These are phyloP conservation scores for Scleroderma citrinum DNA, from an alignment of 768 basidiomycete species.

Conservation along the genomic window DNA sequence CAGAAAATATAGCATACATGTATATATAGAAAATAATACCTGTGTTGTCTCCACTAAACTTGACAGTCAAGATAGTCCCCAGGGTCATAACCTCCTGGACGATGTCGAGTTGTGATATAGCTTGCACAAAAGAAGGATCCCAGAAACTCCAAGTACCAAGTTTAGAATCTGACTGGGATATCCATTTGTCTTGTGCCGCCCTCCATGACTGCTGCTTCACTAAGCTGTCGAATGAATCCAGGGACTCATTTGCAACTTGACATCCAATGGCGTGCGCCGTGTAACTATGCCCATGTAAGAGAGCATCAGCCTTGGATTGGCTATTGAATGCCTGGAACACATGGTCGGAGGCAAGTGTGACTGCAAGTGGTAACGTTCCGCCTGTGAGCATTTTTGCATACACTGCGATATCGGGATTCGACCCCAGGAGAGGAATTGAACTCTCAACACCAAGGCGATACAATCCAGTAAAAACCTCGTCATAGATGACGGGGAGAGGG, in stretches of 20 bases:
- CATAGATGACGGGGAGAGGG: conserved; percentile 87
- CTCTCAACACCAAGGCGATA: conserved; percentile 77
- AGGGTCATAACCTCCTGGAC: conserved; percentile 82
- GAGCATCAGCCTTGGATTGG: conserved; percentile 71
- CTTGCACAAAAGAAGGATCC: conserved; percentile 65
- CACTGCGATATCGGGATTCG: conserved; percentile 81
- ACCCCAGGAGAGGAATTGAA: conserved; percentile 58
- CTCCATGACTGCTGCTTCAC: conserved; percentile 49
- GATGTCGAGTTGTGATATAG: conserved; percentile 45
- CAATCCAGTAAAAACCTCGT: conserved; percentile 95
- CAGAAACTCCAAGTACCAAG: conserved; percentile 78
- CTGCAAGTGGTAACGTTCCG: conserved; percentile 80
- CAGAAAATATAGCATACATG: background rate
- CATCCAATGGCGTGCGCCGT: conserved; percentile 93
- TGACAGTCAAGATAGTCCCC: conserved; percentile 80
- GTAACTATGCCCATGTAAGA: conserved; percentile 94
- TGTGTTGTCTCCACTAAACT: conserved; percentile 48
- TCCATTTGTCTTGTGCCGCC: conserved; percentile 58
- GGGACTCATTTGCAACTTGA: conserved; percentile 79
- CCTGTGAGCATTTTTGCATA: conserved; percentile 94
- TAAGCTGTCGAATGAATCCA: conserved; percentile 56
- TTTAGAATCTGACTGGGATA: conserved; percentile 3
- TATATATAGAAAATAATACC: conserved; percentile 33
- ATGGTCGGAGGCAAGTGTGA: conserved; percentile 73
- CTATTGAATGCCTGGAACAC: conserved; percentile 80